Evolutionary conservation across 176 grass and related monocot species (phyloP).

Genomic region (Bonia amplexicaulis): DNA sequence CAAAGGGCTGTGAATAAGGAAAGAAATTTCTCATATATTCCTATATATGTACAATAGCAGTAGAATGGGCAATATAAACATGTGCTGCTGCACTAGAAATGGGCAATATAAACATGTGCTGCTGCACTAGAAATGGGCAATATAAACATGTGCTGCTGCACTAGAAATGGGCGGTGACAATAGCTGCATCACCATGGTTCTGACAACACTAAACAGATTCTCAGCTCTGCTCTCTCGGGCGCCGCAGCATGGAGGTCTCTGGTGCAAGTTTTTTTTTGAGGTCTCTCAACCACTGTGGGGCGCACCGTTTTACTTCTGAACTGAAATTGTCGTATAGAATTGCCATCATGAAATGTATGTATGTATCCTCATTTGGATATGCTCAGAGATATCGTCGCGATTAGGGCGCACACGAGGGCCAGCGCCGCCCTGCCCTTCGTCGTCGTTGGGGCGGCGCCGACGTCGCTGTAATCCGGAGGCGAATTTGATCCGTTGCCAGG

Average conservation of each 20-base stretch:
- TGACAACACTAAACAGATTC: not conserved
- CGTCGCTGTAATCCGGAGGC: constrained; percentile 48
- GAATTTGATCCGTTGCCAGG: constrained; percentile 30
- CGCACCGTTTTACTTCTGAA: constrained; percentile 16
- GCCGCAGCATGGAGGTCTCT: not conserved
- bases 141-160: constrained; percentile 3
- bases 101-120: constrained; percentile 10
- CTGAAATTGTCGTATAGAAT: not conserved
- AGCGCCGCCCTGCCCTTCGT: not conserved
- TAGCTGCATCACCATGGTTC: constrained; percentile 8
- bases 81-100: not conserved
- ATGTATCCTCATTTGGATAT: constrained; percentile 10
- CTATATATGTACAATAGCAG: not conserved
- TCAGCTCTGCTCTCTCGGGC: not conserved
- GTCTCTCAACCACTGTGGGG: constrained; percentile 18
- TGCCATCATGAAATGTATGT: not conserved
- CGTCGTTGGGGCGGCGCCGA: constrained; percentile 24
- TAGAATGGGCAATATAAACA: constrained; percentile 18
- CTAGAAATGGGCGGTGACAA: not conserved
- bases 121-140: not conserved
- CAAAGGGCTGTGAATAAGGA: not conserved
- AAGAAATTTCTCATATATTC: constrained; percentile 3
- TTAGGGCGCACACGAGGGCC: constrained; percentile 27
- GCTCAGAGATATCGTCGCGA: constrained; percentile 22
- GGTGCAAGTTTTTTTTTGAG: not conserved